Percentiles rank a stretch among this genome's conserved stretches.
Evolutionary conservation across 2,329 filamentous ascomycete genomes (phyloP).

Genomic region (Cercospora sp.): DNA sequence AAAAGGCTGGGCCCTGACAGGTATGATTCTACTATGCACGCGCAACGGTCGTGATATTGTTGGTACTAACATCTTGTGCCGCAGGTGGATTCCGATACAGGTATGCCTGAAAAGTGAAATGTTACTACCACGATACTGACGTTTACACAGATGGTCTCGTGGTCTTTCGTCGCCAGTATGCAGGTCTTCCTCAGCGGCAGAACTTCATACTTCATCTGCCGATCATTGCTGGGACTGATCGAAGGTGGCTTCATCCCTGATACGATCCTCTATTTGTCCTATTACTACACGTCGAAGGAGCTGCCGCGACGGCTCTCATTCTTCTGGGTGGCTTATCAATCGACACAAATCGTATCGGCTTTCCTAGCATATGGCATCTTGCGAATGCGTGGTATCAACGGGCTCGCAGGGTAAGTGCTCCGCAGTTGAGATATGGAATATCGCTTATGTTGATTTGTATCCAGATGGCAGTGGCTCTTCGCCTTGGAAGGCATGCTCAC

Average conservation of each 20-base stretch:
- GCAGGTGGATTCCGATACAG: background rate
- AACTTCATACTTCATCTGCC: slow-evolving; percentile 41
- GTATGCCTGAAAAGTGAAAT: background rate
- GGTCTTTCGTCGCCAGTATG: slow-evolving; percentile 46
- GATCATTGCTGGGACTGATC: slow-evolving; percentile 44
- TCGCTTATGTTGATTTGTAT: background rate
- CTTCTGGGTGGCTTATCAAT: slow-evolving; percentile 68
- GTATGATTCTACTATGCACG: slow-evolving; percentile 13
- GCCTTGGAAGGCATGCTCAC: slow-evolving; percentile 59
- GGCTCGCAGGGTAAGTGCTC: slow-evolving; percentile 48
- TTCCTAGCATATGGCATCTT: slow-evolving; percentile 59
- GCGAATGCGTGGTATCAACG: slow-evolving; percentile 46
- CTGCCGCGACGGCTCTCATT: slow-evolving; percentile 65
- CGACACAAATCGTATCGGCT: slow-evolving; percentile 56
- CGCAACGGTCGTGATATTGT: too few species aligned
- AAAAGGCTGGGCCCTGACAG: slow-evolving; percentile 35
- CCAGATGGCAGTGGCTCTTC: slow-evolving; percentile 56
- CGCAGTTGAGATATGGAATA: background rate
- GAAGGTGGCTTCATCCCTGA: slow-evolving; percentile 61
- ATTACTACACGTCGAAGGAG: slow-evolving; percentile 73
- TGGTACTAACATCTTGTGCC: background rate
- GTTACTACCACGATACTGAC: background rate
- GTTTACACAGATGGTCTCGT: slow-evolving; percentile 38
- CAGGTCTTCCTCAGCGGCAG: slow-evolving; percentile 39
- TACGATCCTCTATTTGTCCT: slow-evolving; percentile 67